Evolutionary conservation across 148 eudicot genomes (phyloP), one percentile per base, ranked within the genome.

Genomic region (Rhododendron vialii): DNA sequence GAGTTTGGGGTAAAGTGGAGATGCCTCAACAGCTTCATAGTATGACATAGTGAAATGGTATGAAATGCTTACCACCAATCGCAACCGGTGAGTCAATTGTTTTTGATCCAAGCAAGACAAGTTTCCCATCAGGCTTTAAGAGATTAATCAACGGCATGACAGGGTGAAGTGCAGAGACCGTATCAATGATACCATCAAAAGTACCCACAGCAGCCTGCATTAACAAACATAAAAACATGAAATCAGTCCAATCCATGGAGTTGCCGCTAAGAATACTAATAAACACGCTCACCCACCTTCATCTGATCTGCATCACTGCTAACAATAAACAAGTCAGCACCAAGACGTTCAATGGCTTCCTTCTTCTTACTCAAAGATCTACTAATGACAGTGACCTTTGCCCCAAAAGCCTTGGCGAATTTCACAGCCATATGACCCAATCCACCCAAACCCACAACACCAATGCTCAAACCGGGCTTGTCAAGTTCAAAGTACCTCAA

Each of bases 401-500:
- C 55, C 28, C 90, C 90, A 47, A 89, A 65, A 74, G 88, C 87
- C 53, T 86, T 89, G 4, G 88, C 90, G 51, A 89, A 86, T 57
- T 89, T 89, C 2, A 86, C 90, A 75, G 87, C 90, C 2, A 89
- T 84, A 84, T 86, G 90, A 50, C 83, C 83, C 22, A 81, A 65
- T 24, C 83, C 83, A 28, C 83, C 83, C 9, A 81, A 65, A 6
- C 90, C 90, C 77, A 89, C 90, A 47, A 89, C 78, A 35, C 87
- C 90, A 7, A 86, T 9, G 57, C 82, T 86, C 73, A 86, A 30
- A 10, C 86, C 84, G 14, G 91, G 90, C 65, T 84, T 84, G 41
- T 88, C 86, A 2, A 90, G 91, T 86, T 85, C 88, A 84, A 57
- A 90, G 51, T 90, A 80, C 82, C 71, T 86, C 38, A 90, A 79